These are phyloP conservation scores for Exsudoporus frostii DNA, from an alignment of 768 basidiomycete species.

Conservation along the genomic window DNA sequence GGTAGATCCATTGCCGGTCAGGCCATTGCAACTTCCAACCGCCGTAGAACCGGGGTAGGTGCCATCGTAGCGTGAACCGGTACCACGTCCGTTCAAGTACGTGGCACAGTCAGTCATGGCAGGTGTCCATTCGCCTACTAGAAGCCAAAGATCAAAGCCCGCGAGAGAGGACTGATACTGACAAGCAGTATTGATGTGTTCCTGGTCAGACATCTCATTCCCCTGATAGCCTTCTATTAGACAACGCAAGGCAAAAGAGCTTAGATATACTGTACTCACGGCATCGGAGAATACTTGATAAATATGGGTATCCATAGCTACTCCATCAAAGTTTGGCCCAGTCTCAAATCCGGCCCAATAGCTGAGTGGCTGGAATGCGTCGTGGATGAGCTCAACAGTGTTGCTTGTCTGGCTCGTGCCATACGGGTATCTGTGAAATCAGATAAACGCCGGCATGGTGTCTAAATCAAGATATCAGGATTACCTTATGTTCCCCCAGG, in stretches of 20 bases:
- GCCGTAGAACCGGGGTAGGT: conserved; percentile 57
- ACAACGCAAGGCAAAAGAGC: neutral
- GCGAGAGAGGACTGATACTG: conserved; percentile 41
- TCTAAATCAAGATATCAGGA: neutral
- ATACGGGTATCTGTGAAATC: conserved; percentile 35
- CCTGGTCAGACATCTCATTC: conserved; percentile 41
- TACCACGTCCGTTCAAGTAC: conserved; percentile 74
- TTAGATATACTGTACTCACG: conserved; percentile 39
- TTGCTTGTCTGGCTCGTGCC: conserved; percentile 48
- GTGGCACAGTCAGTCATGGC: conserved; percentile 65
- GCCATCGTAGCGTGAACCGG: conserved; percentile 65
- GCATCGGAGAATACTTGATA: conserved; percentile 69
- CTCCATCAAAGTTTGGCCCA: conserved; percentile 53
- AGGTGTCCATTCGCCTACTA: conserved; percentile 88
- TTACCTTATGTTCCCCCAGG: conserved; percentile 71
- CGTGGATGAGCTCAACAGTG: conserved; percentile 65
- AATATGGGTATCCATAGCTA: conserved; percentile 77
- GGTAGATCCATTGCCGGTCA: conserved; percentile 69
- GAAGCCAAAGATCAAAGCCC: conserved; percentile 65
- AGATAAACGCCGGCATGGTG: neutral
- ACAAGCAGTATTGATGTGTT: conserved; percentile 67
- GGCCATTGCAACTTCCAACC: conserved; percentile 70
- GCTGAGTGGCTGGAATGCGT: conserved; percentile 73
- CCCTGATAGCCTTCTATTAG: conserved; percentile 31
- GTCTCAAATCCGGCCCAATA: conserved; percentile 67